Evolutionary conservation across 306 rosid species (phyloP).

Genomic region (Alnus rubra): DNA sequence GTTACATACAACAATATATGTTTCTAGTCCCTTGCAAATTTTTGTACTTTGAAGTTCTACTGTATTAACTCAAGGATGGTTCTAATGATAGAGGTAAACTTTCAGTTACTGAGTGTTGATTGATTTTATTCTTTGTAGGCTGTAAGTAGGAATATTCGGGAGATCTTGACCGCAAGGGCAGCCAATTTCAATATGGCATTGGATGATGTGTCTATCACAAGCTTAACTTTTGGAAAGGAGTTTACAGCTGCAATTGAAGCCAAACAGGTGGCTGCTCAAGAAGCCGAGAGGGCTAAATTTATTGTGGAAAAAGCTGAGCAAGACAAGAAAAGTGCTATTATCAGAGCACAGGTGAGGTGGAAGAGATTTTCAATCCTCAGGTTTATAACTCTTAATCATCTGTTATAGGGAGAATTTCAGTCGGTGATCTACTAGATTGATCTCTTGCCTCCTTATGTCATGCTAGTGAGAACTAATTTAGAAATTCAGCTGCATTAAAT

Average conservation of each 20-base stretch:
- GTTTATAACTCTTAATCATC: neutral
- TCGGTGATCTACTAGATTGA: neutral
- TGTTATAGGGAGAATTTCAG: neutral
- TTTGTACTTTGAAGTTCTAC: neutral
- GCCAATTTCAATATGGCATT: slow-evolving; percentile 78
- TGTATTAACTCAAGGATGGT: neutral
- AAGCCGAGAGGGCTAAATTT: slow-evolving; percentile 93
- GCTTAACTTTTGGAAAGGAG: slow-evolving; percentile 82
- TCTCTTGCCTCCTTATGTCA: neutral
- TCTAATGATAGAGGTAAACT: neutral
- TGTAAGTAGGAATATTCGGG: slow-evolving; percentile 86
- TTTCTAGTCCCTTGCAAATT: neutral
- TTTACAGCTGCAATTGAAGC: slow-evolving; percentile 91
- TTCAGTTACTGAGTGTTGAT: slow-evolving; percentile 6
- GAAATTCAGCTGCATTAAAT: neutral
- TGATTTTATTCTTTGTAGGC: slow-evolving; percentile 43
- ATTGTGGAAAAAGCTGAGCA: slow-evolving; percentile 91
- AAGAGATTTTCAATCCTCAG: slow-evolving; percentile 13
- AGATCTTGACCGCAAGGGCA: slow-evolving; percentile 78
- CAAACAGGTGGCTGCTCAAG: slow-evolving; percentile 96
- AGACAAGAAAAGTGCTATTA: slow-evolving; percentile 83
- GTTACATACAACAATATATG: neutral
- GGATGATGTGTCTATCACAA: slow-evolving; percentile 86
- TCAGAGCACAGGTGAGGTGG: slow-evolving; percentile 80
- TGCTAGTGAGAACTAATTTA: neutral